Conservation (phyloP, 352 stramenopile species). For the Aphanomyces astaci region DNA sequence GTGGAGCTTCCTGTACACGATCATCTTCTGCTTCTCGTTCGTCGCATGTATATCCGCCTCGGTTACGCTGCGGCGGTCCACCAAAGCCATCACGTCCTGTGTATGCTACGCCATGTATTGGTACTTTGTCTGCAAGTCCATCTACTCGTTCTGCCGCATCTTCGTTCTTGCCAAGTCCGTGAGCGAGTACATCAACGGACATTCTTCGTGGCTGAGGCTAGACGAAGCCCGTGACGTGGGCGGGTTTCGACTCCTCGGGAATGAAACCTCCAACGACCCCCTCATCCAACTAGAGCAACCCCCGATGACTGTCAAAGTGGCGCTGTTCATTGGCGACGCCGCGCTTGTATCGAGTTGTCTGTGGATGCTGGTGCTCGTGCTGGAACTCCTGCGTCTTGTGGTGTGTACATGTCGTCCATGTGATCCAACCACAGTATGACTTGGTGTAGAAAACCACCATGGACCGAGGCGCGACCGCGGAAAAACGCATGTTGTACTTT, state of each 20-base stretch:
- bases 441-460: constrained; percentile 2
- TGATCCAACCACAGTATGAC: too few species aligned
- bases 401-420: not conserved
- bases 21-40: constrained; percentile 18
- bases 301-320: not conserved
- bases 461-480: constrained; percentile 2
- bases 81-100: constrained; percentile 12
- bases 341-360: constrained; percentile 12
- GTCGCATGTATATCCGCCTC: not conserved
- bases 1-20: constrained; percentile 16
- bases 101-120: constrained; percentile 12
- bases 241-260: constrained; percentile 11
- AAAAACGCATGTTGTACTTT: not conserved
- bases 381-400: constrained; percentile 12
- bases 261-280: not conserved
- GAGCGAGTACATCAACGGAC: not conserved
- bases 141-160: constrained; percentile 7
- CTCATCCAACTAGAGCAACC: not conserved
- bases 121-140: constrained; percentile 17
- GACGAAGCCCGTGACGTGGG: constrained; percentile 8
- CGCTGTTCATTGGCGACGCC: constrained; percentile 12
- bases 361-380: constrained; percentile 21
- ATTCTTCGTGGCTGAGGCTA: constrained; percentile 12
- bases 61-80: constrained; percentile 2
- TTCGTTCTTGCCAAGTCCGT: constrained; percentile 2